Evolutionary conservation across 257 asterid genomes (phyloP), one percentile per base, ranked within the genome.

Genomic region (Vinca minor): DNA sequence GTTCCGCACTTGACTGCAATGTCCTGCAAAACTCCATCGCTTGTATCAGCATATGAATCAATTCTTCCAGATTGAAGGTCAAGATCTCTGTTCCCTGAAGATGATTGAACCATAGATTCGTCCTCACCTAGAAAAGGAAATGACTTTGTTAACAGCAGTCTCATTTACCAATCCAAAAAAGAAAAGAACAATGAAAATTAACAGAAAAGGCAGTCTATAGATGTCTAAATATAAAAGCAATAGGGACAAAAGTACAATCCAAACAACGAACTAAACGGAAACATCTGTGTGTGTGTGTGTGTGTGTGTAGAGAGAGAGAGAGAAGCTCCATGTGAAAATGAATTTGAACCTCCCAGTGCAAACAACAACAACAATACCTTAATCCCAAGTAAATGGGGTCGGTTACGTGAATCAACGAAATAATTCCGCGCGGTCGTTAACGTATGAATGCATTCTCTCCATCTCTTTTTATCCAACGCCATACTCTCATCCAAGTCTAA

Each of bases 1-100:
- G 95, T 66, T 75, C 97, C 93, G 78, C 97, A 93, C 80, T 81
- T 85, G 10, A 73, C 68, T 59, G 97, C 99, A 66, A 93, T 93
- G 60, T 93, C 94, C 62, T 81, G 92, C 46, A 93, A 80, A 47
- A 79, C 96, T 69, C 76, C 94, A 65, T 73, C 74, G 56, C 79
- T 77, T 13, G 95, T 76, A 67, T 89, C 96, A 25, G 81, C 62
- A 69, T 65, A 80, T 62, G 87, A 84, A 70, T 84, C 97, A 55
- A 78, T 72, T 73, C 84, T 89, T 46, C 95, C 98, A 74, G 89
- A 81, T 84, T 89, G 95, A 69, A 84, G 74, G 68, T 85, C 95
- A 62, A 74, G 75, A 71, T 79, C 91, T 74, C 84, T 87, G 72
- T 66, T 79, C 60, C 68, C 77, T 59, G 81, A 74, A 69, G 91